phyloP scores from a whole-genome alignment of 108 stramenopile genomes.

The Hondaea fermentalgiana region DNA sequence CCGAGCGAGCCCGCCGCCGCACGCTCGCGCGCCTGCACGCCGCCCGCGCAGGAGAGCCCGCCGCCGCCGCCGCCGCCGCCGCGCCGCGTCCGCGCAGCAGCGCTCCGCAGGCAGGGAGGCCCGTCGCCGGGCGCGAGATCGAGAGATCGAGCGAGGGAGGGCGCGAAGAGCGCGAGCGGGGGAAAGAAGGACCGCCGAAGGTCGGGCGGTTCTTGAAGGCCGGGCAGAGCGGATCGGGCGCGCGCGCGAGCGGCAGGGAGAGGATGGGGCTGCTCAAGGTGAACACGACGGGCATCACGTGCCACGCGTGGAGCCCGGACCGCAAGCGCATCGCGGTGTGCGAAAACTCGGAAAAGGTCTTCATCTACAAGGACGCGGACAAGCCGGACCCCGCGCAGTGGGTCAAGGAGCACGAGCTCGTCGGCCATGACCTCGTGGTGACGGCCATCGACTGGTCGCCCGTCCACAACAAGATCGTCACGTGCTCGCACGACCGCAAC shows the following conservation, averaged over 20 bases:
- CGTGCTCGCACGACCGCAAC: constrained; percentile 58
- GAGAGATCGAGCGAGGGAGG: neutral
- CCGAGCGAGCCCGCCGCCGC: too few relatives aligned
- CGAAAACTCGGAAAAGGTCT: neutral
- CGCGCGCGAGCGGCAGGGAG: neutral
- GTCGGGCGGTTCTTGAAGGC: too few relatives aligned
- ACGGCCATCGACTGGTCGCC: constrained; percentile 53
- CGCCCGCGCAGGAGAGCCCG: too few relatives aligned
- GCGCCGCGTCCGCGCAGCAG: too few relatives aligned
- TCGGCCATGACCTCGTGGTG: constrained; percentile 48
- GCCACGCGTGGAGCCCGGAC: constrained; percentile 44
- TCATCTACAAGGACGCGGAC: neutral
- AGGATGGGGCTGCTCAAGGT: constrained; percentile 22
- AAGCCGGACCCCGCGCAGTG: constrained; percentile 2
- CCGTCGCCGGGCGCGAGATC: neutral
- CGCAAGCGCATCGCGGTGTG: neutral
- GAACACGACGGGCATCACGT: constrained; percentile 36
- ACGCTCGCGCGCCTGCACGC: too few relatives aligned
- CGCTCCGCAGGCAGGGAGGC: too few relatives aligned
- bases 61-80: too few relatives aligned
- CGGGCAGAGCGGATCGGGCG: too few relatives aligned
- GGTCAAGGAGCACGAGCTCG: neutral
- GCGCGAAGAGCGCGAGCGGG: neutral
- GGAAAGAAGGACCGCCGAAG: neutral
- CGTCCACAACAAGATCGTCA: constrained; percentile 53